Evolutionary conservation across 163 green algal species (phyloP).

Genomic region (Dunaliella salina): DNA sequence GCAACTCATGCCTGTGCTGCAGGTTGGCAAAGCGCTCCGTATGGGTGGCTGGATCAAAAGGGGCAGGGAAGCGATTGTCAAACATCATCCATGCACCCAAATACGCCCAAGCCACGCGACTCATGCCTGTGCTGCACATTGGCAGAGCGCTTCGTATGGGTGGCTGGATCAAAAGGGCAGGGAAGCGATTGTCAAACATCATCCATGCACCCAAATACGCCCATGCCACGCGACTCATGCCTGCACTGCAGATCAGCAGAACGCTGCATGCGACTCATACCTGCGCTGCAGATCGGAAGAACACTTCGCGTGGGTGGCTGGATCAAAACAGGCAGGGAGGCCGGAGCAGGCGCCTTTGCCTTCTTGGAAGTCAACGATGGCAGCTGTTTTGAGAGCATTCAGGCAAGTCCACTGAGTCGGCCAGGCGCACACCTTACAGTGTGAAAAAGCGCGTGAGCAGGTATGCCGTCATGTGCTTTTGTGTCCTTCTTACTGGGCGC

Average conservation of each 20-base stretch:
- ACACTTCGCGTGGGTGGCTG: conserved; percentile 87
- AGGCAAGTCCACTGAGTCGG: conserved; percentile 42
- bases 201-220: too few species aligned
- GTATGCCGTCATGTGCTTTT: not conserved
- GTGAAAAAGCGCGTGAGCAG: not conserved
- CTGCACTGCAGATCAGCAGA: conserved; percentile 49
- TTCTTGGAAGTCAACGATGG: conserved; percentile 98
- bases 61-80: too few species aligned
- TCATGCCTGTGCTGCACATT: too few species aligned
- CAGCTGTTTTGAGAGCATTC: conserved; percentile 75
- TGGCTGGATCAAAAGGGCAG: too few species aligned
- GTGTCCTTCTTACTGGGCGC: not conserved
- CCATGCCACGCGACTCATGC: too few species aligned
- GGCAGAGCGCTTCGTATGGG: too few species aligned
- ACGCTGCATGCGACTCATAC: too few species aligned
- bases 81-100: too few species aligned
- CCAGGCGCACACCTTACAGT: not conserved
- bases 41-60: too few species aligned
- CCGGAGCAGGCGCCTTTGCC: conserved; percentile 84
- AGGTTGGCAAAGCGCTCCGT: too few species aligned
- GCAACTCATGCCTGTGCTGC: too few species aligned
- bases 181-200: conserved; percentile 44
- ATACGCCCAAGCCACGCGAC: too few species aligned
- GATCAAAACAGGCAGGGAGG: conserved; percentile 94
- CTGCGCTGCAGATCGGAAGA: conserved; percentile 53